Conservation (phyloP, 768 basidiomycete species). For the Trametes meyenii region DNA sequence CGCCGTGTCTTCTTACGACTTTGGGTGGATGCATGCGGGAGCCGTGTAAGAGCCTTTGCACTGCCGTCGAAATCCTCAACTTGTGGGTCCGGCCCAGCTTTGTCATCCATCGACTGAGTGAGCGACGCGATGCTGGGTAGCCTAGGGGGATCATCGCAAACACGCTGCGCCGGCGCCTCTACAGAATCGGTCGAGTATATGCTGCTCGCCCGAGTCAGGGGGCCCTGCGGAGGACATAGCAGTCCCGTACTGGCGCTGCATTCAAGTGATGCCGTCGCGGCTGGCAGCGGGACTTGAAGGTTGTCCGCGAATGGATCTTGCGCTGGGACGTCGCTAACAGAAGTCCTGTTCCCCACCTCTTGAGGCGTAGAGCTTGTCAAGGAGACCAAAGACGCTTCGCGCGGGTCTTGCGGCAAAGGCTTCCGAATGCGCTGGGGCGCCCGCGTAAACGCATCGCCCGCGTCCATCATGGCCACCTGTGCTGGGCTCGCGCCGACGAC, state of each 20-base stretch:
- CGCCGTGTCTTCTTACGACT: conserved; percentile 6
- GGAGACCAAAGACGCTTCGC: neutral
- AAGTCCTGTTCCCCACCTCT: neutral
- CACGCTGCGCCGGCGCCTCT: neutral
- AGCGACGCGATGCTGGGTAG: conserved; percentile 17
- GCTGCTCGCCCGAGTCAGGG: conserved; percentile 20
- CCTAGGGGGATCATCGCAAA: conserved; percentile 16
- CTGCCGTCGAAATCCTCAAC: neutral
- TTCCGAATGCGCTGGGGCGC: conserved; percentile 6
- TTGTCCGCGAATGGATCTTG: conserved; percentile 16
- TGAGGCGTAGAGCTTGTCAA: neutral
- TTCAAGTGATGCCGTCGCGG: neutral
- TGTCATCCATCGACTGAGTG: neutral
- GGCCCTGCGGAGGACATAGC: neutral
- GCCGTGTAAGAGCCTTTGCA: no score
- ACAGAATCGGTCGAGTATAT: conserved; percentile 17
- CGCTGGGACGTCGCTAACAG: neutral
- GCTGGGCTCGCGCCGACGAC: conserved; percentile 41
- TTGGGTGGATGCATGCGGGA: neutral
- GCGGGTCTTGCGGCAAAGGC: neutral
- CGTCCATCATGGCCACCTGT: neutral
- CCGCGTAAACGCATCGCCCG: conserved; percentile 15
- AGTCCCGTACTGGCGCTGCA: neutral
- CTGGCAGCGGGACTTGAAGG: conserved; percentile 5
- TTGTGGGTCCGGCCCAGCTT: neutral